Percentiles rank a stretch among this genome's conserved stretches.
Evolutionary conservation across 176 grass and related monocot genomes (phyloP).

Genomic region (Raddia distichophylla): DNA sequence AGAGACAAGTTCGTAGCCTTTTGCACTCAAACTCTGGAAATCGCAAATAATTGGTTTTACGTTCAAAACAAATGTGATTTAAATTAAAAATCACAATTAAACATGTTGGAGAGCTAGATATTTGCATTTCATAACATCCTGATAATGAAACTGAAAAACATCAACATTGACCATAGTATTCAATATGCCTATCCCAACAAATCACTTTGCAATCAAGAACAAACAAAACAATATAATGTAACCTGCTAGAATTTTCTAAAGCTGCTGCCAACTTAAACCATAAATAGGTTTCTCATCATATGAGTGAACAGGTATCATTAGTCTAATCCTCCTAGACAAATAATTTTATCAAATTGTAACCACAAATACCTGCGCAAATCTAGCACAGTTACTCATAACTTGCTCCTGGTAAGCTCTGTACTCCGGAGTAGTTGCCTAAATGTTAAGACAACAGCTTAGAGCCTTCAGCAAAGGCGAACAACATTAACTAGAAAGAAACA

Average conservation of each 20-base stretch:
- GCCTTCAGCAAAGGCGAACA: conserved; percentile 26
- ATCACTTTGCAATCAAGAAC: conserved; percentile 29
- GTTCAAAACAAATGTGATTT: conserved; percentile 27
- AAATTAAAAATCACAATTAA: conserved; percentile 23
- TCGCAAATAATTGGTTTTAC: conserved; percentile 30
- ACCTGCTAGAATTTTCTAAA: background rate
- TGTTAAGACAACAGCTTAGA: conserved; percentile 24
- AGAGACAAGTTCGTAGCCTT: conserved; percentile 96
- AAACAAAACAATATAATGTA: conserved; percentile 4
- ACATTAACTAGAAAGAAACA: conserved; percentile 25
- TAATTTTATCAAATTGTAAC: conserved; percentile 3
- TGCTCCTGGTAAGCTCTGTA: conserved; percentile 97
- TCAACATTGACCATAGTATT: background rate
- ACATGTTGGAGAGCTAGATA: conserved; percentile 21
- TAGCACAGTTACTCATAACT: conserved; percentile 92
- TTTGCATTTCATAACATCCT: conserved; percentile 34
- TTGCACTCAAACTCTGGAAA: conserved; percentile 63
- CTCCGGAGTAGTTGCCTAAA: conserved; percentile 80
- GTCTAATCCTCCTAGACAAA: background rate
- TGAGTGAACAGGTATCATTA: background rate
- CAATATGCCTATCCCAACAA: conserved; percentile 3
- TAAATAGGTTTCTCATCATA: conserved; percentile 11
- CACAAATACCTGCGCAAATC: conserved; percentile 81
- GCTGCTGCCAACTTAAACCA: conserved; percentile 9
- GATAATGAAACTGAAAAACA: conserved; percentile 21